phyloP scores from a whole-genome alignment of 257 asterid genomes.

The Lavandula angustifolia region DNA sequence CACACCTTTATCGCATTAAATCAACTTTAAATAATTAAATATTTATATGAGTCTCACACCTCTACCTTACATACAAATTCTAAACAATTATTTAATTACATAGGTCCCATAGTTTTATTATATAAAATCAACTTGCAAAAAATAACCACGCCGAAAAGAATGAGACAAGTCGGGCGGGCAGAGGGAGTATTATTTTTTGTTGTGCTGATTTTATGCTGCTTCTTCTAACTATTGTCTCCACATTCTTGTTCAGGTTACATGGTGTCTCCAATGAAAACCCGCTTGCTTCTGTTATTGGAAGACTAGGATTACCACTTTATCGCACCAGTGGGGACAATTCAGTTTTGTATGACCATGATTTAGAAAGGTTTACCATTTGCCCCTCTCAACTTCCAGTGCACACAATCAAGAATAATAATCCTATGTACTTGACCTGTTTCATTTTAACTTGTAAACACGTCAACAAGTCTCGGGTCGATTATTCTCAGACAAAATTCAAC shows the following conservation, averaged over 20 bases:
- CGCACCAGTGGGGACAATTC: constrained; percentile 98
- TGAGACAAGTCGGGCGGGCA: too few species aligned
- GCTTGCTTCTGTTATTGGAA: constrained; percentile 82
- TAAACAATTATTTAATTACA: too few species aligned
- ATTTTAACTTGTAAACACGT: background rate
- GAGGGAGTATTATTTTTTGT: constrained; percentile 13
- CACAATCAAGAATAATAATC: constrained; percentile 6
- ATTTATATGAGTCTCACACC: too few species aligned
- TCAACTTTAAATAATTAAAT: too few species aligned
- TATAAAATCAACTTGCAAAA: too few species aligned
- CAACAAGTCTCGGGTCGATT: constrained; percentile 6
- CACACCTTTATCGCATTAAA: too few species aligned
- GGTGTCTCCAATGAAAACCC: constrained; percentile 98
- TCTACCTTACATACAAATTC: too few species aligned
- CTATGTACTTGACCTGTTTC: background rate
- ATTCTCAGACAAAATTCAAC: background rate
- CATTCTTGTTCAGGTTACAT: constrained; percentile 69
- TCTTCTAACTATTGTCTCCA: constrained; percentile 17
- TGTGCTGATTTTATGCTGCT: background rate
- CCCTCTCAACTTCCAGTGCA: constrained; percentile 4
- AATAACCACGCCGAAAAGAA: too few species aligned
- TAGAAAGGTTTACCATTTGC: constrained; percentile 67
- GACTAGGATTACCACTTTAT: constrained; percentile 91
- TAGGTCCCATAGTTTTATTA: too few species aligned
- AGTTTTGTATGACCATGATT: constrained; percentile 93